Evolutionary conservation across 2,329 filamentous ascomycete genomes (phyloP).

Genomic region (Triangularia setosa): DNA sequence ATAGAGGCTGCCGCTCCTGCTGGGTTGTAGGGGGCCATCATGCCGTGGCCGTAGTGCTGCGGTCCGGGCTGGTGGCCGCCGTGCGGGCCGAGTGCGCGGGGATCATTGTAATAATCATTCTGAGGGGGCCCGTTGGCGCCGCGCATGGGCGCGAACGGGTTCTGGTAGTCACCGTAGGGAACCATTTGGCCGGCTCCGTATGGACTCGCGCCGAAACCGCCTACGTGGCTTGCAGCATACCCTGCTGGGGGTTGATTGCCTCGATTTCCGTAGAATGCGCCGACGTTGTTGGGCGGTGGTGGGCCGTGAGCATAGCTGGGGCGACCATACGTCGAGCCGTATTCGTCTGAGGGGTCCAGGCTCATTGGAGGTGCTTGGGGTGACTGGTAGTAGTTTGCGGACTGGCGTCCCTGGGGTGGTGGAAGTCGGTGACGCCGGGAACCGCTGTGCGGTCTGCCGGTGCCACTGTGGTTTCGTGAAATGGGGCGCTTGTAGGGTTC

Average conservation of each 20-base stretch:
- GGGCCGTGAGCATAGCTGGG: conserved; percentile 30
- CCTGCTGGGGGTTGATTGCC: conserved; percentile 20
- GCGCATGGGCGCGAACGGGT: conserved; percentile 45
- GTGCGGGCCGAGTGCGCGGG: conserved; percentile 21
- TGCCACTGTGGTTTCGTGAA: conserved; percentile 33
- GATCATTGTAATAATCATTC: conserved; percentile 39
- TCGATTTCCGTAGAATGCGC: conserved; percentile 30
- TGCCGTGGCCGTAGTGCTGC: conserved; percentile 33
- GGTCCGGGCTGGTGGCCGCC: conserved; percentile 25
- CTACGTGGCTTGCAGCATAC: conserved; percentile 48
- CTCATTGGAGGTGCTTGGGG: conserved; percentile 52
- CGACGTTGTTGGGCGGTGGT: conserved; percentile 31
- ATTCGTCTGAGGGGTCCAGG: conserved; percentile 64
- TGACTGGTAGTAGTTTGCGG: conserved; percentile 28
- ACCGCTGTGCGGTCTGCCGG: conserved; percentile 34
- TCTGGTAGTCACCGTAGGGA: conserved; percentile 39
- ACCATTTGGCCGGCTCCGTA: conserved; percentile 40
- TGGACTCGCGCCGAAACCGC: conserved; percentile 39
- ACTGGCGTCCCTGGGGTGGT: conserved; percentile 33
- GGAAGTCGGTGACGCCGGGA: conserved; percentile 38
- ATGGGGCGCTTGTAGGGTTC: conserved; percentile 30
- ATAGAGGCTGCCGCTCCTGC: conserved; percentile 32
- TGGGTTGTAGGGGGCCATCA: conserved; percentile 47
- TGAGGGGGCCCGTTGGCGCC: conserved; percentile 26
- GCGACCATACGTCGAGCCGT: conserved; percentile 37